Percentiles rank a stretch among this genome's conserved stretches.
Conservation (phyloP, 1,284 basidiomycete genomes). For the Cryptococcus floricola region DNA sequence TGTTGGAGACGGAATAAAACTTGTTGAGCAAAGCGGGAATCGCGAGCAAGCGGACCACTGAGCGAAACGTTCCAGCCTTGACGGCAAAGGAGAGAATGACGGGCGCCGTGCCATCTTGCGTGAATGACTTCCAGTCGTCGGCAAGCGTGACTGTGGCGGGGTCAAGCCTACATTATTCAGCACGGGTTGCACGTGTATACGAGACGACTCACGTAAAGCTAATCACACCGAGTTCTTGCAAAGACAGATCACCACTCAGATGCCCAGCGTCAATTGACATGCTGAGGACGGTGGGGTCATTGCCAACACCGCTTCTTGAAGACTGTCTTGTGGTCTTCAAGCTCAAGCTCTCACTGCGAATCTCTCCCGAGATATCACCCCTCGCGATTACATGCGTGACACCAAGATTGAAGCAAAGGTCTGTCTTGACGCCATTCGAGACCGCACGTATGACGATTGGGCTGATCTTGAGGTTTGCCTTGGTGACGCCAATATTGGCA, state of each 20-base stretch:
- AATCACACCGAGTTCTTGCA: conserved; percentile 70
- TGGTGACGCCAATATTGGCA: conserved; percentile 62
- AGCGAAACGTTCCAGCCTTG: conserved; percentile 65
- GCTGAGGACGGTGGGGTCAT: conserved; percentile 59
- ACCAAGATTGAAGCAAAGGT: conserved; percentile 62
- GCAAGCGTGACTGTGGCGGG: conserved; percentile 69
- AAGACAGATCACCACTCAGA: conserved; percentile 64
- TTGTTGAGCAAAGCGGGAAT: conserved; percentile 42
- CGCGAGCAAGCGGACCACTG: conserved; percentile 61
- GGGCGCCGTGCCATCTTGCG: conserved; percentile 55
- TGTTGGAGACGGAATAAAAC: conserved; percentile 48
- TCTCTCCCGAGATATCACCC: conserved; percentile 70
- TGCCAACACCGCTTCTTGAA: conserved; percentile 41
- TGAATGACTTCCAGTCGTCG: conserved; percentile 72
- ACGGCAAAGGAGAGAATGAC: conserved; percentile 72
- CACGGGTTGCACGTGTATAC: neutral
- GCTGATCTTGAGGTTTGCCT: conserved; percentile 60
- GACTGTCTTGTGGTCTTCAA: conserved; percentile 68
- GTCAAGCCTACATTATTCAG: conserved; percentile 58
- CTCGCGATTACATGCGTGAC: conserved; percentile 61
- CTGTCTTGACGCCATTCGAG: conserved; percentile 37
- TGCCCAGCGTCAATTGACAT: conserved; percentile 71
- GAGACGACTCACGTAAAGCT: conserved; percentile 64
- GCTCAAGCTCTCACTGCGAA: conserved; percentile 64
- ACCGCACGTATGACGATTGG: conserved; percentile 49